A percentile compares a stretch with the other conserved stretches of the same genome.
Conservation (phyloP, 192 early-diverging fungal species). For the Linnemannia exigua region DNA sequence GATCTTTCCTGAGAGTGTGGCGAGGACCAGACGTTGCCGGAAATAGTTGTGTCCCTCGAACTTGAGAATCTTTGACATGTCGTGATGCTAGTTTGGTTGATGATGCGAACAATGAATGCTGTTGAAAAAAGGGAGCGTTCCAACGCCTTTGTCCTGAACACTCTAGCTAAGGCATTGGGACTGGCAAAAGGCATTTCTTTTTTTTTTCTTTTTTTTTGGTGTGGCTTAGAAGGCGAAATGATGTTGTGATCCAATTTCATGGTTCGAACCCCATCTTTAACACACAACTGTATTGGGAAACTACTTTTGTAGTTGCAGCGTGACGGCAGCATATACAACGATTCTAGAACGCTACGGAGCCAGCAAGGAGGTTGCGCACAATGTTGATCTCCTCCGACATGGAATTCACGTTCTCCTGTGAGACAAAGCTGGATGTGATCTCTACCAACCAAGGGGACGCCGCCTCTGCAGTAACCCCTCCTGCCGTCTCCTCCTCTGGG, state of each 20-base stretch:
- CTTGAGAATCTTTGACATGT: constrained; percentile 62
- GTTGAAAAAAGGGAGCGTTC: neutral
- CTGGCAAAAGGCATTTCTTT: constrained; percentile 7
- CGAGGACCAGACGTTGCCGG: constrained; percentile 90
- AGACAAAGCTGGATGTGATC: constrained; percentile 51
- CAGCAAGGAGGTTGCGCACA: constrained; percentile 48
- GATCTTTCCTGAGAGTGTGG: constrained; percentile 84
- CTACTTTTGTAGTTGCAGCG: neutral
- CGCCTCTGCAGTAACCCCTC: constrained; percentile 6
- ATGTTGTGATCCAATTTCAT: neutral
- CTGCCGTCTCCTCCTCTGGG: constrained; percentile 22
- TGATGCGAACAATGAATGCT: neutral
- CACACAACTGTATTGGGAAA: too few relatives aligned
- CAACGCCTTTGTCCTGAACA: constrained; percentile 1
- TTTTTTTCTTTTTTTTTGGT: constrained; percentile 15
- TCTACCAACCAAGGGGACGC: constrained; percentile 48
- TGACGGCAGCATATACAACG: neutral
- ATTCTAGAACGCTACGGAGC: constrained; percentile 34
- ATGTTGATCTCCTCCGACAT: constrained; percentile 54
- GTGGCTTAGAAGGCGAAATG: constrained; percentile 8
- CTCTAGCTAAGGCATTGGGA: neutral
- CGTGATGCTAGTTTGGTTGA: neutral
- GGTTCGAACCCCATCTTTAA: neutral
- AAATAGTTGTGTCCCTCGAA: constrained; percentile 91
- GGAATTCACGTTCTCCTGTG: constrained; percentile 51